Base-by-base conservation (phyloP, 2,329 filamentous ascomycete species). In the Penicillium sp. region DNA sequence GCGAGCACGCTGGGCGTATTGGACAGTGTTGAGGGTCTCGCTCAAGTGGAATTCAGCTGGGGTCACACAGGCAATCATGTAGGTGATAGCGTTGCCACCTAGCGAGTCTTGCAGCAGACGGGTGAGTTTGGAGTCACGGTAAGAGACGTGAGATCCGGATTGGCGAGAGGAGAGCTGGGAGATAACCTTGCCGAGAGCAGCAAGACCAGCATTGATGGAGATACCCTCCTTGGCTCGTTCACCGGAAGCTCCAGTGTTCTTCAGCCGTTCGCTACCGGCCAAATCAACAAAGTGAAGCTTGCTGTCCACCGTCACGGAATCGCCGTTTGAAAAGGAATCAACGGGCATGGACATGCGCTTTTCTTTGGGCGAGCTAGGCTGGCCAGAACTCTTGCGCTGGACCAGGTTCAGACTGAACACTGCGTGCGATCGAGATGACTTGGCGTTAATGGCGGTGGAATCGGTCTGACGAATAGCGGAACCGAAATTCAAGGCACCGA, bases 11-110 rank as follows among this genome's bases (percentile, higher is more conserved):
- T 98, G 95, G 7, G 95, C 95, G 76, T 99, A 99, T 74, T 97
- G 91, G 23, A 99, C 91, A 0, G 95, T 99, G 74, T 99, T 99
- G 57, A 99, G 81, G 0, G 96, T 98, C 77, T 99, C 95, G 77
- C 93, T 98, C 45, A 99, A 81, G 73, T 99, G 95, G 72, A 99
- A 99, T 72, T 97, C 93, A 14, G 93, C 92, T 0, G 93, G 93
- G 1, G 93, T 99, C 29, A 99, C 93, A 77, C 95, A 99, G 9
- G 95, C 95, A 77, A 99, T 95, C 95, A 99, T 98, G 78, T 98
- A 99, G 0, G 95, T 99, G 72, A 97, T 96, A 35, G 95, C 95
- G 72, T 96, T 98, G 4, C 95, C 95, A 56, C 95, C 95, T 5
- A 99, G 83, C 0, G 95, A 99, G 76, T 99, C 95, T 80, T 99